Base-by-base conservation (phyloP, 371 early-diverging fungal genomes). In the Saksenaea oblongispora region DNA sequence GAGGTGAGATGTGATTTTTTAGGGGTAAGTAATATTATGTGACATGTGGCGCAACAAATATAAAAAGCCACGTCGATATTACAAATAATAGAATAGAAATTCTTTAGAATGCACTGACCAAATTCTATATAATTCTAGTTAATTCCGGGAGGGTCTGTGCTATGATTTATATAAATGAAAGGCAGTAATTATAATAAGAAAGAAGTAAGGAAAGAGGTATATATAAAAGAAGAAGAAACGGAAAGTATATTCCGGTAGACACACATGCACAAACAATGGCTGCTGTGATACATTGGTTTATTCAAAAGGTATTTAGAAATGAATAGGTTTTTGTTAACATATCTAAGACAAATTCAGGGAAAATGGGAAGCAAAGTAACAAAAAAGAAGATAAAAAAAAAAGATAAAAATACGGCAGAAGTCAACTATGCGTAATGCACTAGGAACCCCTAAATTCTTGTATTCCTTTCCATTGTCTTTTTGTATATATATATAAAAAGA, bases 241-340 rank as follows among this genome's bases (percentile, higher is more conserved):
- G 39, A n/a, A 39, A 22, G 22, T 17, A 22, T 22, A 18, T 22
- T 47, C 51, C 51, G 22, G 51, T 31, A 31, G n/a, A n/a, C 11
- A 47, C 51, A 47, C 22, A n/a, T 47, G 51, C 51, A 22, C 51
- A 47, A 47, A 47, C 51, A 47, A 47, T 47, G 24, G 51, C 51
- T 18, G 51, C 22, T 47, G 51, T 47, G 51, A 22, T 22, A 47
- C 51, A 47, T 47, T 22, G 51, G 51, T 17, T 41, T 15, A 13
- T 10, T 37, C 37, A 10, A 37, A 1, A 15, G 37, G 37, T 13
- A 37, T 37, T 13, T 10, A 15, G 3, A 37, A 37, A 13, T 37
- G 37, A 37, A n/a, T n/a, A n/a, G n/a, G n/a, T n/a, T n/a, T 15
- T 37, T 13, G 37, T 10, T 15, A 37, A 37, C 37, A 15, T 10